Evolutionary conservation across 305 asterid species (phyloP).

Genomic region (Solanum hybrid): DNA sequence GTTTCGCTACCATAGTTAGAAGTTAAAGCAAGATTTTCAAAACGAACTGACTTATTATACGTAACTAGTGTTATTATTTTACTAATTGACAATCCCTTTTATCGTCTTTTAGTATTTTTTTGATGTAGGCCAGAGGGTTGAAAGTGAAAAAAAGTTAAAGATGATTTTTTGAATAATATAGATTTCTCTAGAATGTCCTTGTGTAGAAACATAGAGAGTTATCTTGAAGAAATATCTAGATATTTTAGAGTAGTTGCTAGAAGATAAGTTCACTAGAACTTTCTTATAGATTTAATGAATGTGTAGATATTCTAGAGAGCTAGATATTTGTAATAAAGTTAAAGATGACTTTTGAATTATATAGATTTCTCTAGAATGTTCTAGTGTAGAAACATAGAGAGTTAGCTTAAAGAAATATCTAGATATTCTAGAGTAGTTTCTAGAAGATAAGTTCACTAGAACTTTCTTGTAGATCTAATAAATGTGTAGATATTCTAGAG

Average conservation of each 20-base stretch:
- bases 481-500: not conserved
- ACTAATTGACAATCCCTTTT: not conserved
- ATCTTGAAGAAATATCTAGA: not conserved
- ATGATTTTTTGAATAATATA: not conserved
- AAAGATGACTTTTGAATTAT: not conserved
- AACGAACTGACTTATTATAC: no score
- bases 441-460: not conserved
- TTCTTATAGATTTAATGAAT: no score
- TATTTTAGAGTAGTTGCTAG: not conserved
- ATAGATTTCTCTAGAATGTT: not conserved
- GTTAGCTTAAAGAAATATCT: not conserved
- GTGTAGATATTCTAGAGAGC: not conserved
- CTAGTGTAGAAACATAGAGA: not conserved
- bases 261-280: not conserved
- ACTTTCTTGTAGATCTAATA: not conserved
- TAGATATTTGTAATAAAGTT: not conserved
- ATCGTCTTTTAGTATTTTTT: not conserved
- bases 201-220: not conserved
- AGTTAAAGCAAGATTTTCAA: not conserved
- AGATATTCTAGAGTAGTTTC: not conserved
- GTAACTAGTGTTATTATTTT: not conserved
- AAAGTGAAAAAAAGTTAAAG: not conserved
- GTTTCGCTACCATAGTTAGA: not conserved
- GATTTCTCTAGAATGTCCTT: not conserved
- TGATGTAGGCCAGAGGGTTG: not conserved